Percentiles rank a stretch among this genome's conserved stretches.
Evolutionary conservation across 768 basidiomycete species (phyloP).

Genomic region (Tulasnella sp.): DNA sequence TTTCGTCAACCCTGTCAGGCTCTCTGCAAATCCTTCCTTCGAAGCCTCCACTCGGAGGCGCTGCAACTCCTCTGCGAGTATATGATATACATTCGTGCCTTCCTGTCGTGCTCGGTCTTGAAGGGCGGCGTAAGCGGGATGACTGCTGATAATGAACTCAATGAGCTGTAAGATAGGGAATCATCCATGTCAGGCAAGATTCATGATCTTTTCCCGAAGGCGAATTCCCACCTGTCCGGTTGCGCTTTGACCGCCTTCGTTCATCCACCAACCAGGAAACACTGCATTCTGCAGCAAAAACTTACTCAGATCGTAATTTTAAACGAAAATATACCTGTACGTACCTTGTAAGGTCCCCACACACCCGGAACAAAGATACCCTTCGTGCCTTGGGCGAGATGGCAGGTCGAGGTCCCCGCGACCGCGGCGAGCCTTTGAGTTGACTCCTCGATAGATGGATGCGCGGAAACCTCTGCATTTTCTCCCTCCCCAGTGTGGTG

Average conservation of each 20-base stretch:
- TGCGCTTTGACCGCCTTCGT: conserved; percentile 96
- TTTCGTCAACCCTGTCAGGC: conserved; percentile 74
- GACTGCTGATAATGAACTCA: conserved; percentile 88
- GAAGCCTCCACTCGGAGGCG: conserved; percentile 44
- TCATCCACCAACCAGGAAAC: conserved; percentile 98
- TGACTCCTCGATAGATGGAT: conserved; percentile 64
- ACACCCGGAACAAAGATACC: conserved; percentile 79
- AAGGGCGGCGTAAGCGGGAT: conserved; percentile 69
- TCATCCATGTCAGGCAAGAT: not conserved
- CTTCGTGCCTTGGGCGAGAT: conserved; percentile 79
- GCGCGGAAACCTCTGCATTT: conserved; percentile 35
- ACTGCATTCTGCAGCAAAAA: conserved; percentile 51
- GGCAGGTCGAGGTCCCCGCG: conserved; percentile 94
- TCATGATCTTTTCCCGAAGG: not conserved
- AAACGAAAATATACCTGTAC: not conserved
- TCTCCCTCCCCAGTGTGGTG: conserved; percentile 35
- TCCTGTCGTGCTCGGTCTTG: conserved; percentile 47
- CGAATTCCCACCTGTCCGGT: conserved; percentile 72
- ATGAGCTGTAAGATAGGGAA: conserved; percentile 46
- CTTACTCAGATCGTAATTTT: not conserved
- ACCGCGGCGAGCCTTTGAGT: conserved; percentile 77
- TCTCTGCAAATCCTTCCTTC: conserved; percentile 30
- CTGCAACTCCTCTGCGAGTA: conserved; percentile 65
- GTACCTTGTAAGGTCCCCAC: conserved; percentile 83
- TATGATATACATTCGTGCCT: conserved; percentile 19